Base-by-base conservation (phyloP, 495 filamentous ascomycete genomes). In the Hamigera avellanea region DNA sequence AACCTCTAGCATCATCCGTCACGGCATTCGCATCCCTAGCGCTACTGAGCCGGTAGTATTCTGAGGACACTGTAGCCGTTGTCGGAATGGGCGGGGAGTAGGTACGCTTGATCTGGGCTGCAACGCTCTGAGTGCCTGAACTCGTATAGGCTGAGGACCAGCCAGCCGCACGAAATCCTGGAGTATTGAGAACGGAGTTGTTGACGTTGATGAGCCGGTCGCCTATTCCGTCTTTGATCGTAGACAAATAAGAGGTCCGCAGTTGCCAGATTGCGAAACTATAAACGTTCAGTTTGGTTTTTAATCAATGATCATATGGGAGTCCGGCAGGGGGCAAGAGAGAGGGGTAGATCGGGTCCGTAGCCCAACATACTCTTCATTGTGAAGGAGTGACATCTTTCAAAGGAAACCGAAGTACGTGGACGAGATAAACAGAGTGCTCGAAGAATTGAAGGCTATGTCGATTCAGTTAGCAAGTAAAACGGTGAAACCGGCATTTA, bases 11-110 rank as follows among this genome's bases (percentile, higher is more conserved):
- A 19, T 54, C 50, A 32, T 53, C 41, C 14, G 41, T 49, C 7
- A 55, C 47, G 5, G 57, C 53, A 33, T 53, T 57, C 18, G 48
- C 51, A 35, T 64, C 56, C 39, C 56, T 39, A 6, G 41, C 16
- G 43, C 40, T n/a, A 41, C 56, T 37, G 17, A 68, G 42, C 13
- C 61, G 52, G 31, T 66, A 98, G 56, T 98, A 98, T 54, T 96
- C 88, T 12, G 85, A 88, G 6, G 79, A 49, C 75, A 78, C 36
- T 6, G 61, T 55, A 0, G 64, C 53, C 1, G 83, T 85, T 4
- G 88, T 93, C 16, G 91, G 91, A 36, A 98, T 98, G 0, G 93
- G 91, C 9, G 91, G 91, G 5, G 89, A 95, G 53, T 98, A 88
- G 19, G 86, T 93, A 37, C 91, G 76, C 54, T 93, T 93, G 48